Evolutionary conservation across 345 rosid species (phyloP), one percentile per base, ranked within the genome.

Genomic region (Populus ilicifolia): DNA sequence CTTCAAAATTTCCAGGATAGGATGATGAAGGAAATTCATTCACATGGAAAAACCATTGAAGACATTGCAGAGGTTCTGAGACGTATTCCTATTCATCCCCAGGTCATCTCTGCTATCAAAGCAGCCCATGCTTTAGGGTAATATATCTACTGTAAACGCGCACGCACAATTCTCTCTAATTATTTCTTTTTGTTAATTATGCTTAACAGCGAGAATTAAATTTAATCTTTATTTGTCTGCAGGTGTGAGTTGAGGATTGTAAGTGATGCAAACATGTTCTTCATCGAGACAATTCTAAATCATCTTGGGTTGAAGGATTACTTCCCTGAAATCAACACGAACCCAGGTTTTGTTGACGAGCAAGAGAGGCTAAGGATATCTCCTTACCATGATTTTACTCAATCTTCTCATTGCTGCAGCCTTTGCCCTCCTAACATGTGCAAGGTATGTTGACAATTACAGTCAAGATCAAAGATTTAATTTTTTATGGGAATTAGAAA

Each of bases 401-500:
- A 78, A 10, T 78, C 86, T n/a, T 54, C 91, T 39, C 98, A 91
- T 77, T 93, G 93, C 27, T 92, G 97, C 79, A 48, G 33, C 75
- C 88, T 81, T 54, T 94, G 98, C 79, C 98, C 97, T 76, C 93
- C 93, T 63, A 94, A 92, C 72, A 94, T 94, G 98, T 94, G 98
- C 93, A 92, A 94, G 94, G 98, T 94, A 85, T 29, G 11, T 62
- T 23, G 27, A 25, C 4, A 33, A 33, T 5, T 33, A 33, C 35
- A 33, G 35, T 33, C 23, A 21, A 21, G 66, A 62, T 62, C 29
- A n/a, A 8, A 27, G 67, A 12, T 14, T 21, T 33, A 33, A 33
- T 56, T 70, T 41, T 4, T 33, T 33, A 3, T 33, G 5, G 4
- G 35, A 33, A 33, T 33, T 33, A 33, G 35, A 33, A 33, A 33